These are phyloP conservation scores for Mycena belliarum DNA, from an alignment of 768 basidiomycete species.

Conservation along the genomic window DNA sequence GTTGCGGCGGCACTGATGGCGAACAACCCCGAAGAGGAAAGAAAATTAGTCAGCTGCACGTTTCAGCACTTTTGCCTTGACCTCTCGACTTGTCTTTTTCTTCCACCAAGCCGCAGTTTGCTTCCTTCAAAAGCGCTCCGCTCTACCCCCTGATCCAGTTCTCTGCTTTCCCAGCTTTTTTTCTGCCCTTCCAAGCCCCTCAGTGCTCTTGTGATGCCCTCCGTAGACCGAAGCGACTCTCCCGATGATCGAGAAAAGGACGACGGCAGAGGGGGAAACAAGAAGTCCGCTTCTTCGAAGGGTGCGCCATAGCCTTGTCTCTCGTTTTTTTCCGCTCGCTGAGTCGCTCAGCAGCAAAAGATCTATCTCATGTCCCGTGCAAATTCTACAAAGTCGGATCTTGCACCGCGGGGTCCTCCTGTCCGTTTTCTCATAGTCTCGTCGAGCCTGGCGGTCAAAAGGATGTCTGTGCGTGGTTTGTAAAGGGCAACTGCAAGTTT, in stretches of 20 bases:
- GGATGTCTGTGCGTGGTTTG: slow-evolving; percentile 85
- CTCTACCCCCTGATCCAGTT: background rate
- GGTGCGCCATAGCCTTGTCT: slow-evolving; percentile 17
- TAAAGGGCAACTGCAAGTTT: slow-evolving; percentile 85
- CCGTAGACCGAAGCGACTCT: slow-evolving; percentile 17
- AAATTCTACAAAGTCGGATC: slow-evolving; percentile 95
- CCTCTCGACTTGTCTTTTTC: background rate
- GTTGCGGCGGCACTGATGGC: background rate
- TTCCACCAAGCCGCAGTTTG: background rate
- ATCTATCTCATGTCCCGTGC: slow-evolving; percentile 95
- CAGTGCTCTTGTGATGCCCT: slow-evolving; percentile 7
- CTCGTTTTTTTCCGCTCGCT: slow-evolving; percentile 10
- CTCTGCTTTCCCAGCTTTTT: background rate
- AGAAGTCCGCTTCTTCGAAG: slow-evolving; percentile 34
- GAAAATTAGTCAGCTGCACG: slow-evolving; percentile 8
- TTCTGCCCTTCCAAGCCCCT: background rate
- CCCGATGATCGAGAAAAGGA: slow-evolving; percentile 21
- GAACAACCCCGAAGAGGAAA: background rate
- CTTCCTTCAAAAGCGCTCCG: background rate
- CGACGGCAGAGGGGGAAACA: slow-evolving; percentile 16
- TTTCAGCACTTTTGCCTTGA: slow-evolving; percentile 13
- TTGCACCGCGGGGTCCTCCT: slow-evolving; percentile 91
- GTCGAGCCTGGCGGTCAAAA: slow-evolving; percentile 78
- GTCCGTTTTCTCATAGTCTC: slow-evolving; percentile 88
- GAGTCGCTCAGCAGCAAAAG: slow-evolving; percentile 59